A percentile compares a stretch with the other conserved stretches of the same genome.
Conservation (phyloP, 768 basidiomycete genomes). For the Paxillus involutus region DNA sequence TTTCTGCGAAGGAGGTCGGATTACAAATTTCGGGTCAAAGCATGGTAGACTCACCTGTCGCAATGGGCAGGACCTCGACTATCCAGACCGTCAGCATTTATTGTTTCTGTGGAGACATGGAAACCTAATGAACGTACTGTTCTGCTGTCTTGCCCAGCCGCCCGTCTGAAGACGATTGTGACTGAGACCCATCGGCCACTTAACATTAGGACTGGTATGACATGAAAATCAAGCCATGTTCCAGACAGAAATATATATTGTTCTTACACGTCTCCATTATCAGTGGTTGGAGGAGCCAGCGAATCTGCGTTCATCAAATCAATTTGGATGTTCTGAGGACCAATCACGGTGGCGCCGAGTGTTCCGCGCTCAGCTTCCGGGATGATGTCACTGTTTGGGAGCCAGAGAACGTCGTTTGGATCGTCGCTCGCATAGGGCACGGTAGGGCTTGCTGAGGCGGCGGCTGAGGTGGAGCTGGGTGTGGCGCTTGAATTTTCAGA, state of each 20-base stretch:
- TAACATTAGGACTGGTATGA: conserved; percentile 39
- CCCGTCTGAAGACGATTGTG: conserved; percentile 55
- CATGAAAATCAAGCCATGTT: not conserved
- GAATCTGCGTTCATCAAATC: conserved; percentile 57
- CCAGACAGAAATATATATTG: not conserved
- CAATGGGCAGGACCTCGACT: conserved; percentile 40
- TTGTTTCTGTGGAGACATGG: not conserved
- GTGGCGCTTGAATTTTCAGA: not conserved
- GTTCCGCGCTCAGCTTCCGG: conserved; percentile 42
- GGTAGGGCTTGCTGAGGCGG: conserved; percentile 36
- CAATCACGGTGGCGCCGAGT: conserved; percentile 48
- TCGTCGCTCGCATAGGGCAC: conserved; percentile 40
- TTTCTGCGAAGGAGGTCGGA: not conserved
- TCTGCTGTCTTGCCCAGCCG: conserved; percentile 63
- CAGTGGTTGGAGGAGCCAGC: conserved; percentile 59
- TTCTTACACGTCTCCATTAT: conserved; percentile 48
- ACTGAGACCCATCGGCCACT: conserved; percentile 60
- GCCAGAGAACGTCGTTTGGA: conserved; percentile 45
- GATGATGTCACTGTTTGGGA: conserved; percentile 14
- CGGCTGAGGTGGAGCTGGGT: conserved; percentile 15
- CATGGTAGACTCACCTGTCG: conserved; percentile 27
- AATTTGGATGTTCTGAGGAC: conserved; percentile 53
- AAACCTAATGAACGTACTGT: conserved; percentile 32
- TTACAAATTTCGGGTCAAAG: not conserved
- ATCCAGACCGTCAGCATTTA: not conserved